These are phyloP conservation scores for Lasiodiplodia citricola DNA, from an alignment of 2,329 filamentous ascomycete genomes.

Conservation along the genomic window DNA sequence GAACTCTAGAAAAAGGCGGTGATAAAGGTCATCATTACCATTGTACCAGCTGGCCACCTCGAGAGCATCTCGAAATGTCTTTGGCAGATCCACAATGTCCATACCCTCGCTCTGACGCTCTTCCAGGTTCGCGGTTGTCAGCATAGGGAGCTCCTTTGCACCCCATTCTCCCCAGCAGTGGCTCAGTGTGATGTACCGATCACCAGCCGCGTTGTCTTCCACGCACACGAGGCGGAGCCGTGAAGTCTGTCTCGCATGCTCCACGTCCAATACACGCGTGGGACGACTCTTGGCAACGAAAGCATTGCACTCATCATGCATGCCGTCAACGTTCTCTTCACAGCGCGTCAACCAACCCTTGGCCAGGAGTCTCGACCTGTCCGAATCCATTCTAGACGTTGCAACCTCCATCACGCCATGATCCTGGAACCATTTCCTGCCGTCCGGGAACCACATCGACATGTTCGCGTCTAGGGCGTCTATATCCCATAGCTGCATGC, in stretches of 20 bases:
- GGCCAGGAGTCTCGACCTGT: neutral
- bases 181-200: neutral
- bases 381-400: neutral
- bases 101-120: neutral
- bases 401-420: neutral
- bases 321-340: neutral
- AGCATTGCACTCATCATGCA: neutral
- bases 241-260: neutral
- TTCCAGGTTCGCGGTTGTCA: neutral
- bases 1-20: no score
- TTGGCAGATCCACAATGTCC: neutral
- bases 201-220: neutral
- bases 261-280: neutral
- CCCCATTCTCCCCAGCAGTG: neutral
- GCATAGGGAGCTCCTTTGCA: neutral
- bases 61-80: neutral
- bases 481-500: neutral
- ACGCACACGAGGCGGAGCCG: neutral
- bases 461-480: neutral
- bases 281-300: neutral
- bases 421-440: neutral
- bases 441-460: neutral
- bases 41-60: neutral
- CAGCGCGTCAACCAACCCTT: neutral
- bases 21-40: neutral